A percentile compares a stretch with the other conserved stretches of the same genome.
Conservation (phyloP, 306 rosid genomes). For the Ammopiptanthus mongolicus region DNA sequence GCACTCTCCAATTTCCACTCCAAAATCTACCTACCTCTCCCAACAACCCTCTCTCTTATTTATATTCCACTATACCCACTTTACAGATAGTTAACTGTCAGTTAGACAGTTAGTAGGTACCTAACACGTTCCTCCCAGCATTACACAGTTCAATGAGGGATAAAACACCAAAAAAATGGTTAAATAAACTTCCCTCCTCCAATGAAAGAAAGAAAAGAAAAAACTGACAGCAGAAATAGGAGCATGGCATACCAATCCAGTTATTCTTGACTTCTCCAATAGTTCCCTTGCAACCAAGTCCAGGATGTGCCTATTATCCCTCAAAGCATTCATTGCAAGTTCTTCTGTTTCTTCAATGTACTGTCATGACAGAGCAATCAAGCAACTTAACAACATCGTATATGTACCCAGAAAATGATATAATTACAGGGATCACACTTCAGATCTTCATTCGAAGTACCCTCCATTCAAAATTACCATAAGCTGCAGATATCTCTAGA, state of each 20-base stretch:
- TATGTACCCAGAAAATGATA: background rate
- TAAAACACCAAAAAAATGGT: background rate
- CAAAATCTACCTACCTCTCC: no score
- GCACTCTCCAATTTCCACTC: no score
- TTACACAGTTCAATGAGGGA: background rate
- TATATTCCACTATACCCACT: no score
- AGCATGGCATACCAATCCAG: conserved; percentile 69
- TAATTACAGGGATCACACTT: background rate
- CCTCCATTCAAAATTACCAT: background rate
- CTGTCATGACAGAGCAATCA: conserved; percentile 42
- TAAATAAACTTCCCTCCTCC: background rate
- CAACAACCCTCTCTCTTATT: no score
- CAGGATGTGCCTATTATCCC: conserved; percentile 71
- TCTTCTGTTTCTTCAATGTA: conserved; percentile 94
- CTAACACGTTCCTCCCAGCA: no score
- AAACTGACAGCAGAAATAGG: conserved; percentile 1
- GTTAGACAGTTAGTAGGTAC: no score
- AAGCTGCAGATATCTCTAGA: background rate
- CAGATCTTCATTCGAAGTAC: background rate
- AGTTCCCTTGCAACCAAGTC: conserved; percentile 70
- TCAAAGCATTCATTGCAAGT: conserved; percentile 75
- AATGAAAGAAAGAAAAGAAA: background rate
- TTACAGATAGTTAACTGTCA: no score
- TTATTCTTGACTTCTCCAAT: conserved; percentile 78
- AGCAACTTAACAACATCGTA: background rate